Evolutionary conservation across 2,329 filamentous ascomycete species (phyloP).

Genomic region (Aureobasidium sp.): DNA sequence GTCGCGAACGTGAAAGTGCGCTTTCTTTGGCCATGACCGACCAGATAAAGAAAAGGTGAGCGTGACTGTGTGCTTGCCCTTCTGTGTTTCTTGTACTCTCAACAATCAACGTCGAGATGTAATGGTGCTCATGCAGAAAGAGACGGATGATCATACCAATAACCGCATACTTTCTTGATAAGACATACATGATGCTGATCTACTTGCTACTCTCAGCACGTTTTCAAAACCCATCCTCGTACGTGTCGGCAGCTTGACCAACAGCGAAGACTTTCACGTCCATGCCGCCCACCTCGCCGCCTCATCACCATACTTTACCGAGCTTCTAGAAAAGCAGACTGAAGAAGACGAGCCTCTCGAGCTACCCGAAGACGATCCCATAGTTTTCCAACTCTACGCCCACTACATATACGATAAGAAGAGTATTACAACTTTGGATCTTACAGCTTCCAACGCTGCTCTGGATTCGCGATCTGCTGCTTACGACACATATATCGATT

Average conservation of each 20-base stretch:
- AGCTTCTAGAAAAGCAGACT: neutral
- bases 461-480: neutral
- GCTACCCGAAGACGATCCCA: slow-evolving; percentile 8
- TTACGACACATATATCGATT: slow-evolving; percentile 12
- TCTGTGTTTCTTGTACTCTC: neutral
- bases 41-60: slow-evolving; percentile 4
- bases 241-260: slow-evolving; percentile 6
- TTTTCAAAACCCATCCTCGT: slow-evolving; percentile 11
- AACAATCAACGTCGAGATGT: neutral
- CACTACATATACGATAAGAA: slow-evolving; percentile 13
- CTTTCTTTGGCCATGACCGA: slow-evolving; percentile 12
- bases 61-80: neutral
- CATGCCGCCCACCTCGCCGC: slow-evolving; percentile 6
- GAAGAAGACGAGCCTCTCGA: slow-evolving; percentile 1
- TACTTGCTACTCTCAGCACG: neutral
- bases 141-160: neutral
- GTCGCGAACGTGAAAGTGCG: slow-evolving; percentile 11
- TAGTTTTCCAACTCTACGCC: slow-evolving; percentile 12
- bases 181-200: neutral
- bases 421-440: slow-evolving; percentile 4
- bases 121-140: neutral
- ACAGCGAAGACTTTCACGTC: slow-evolving; percentile 11
- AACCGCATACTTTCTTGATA: neutral
- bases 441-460: neutral
- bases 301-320: slow-evolving; percentile 4